A percentile compares a stretch with the other conserved stretches of the same genome.
phyloP scores from a whole-genome alignment of 2,329 filamentous ascomycete genomes.

The Calonectria ilicicola region DNA sequence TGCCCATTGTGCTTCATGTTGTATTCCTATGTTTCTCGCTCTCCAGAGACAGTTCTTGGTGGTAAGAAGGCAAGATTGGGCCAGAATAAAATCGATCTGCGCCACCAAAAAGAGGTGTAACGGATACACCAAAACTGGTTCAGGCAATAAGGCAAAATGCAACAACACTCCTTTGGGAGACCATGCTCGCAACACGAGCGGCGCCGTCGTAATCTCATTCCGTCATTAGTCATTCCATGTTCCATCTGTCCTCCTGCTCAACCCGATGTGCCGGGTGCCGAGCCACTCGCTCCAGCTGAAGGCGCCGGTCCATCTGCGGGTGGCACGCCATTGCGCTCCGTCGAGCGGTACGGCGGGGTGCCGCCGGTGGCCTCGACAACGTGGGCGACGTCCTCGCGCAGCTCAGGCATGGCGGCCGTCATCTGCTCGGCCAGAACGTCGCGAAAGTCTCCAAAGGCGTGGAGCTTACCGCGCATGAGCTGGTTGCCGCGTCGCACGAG shows the following conservation, averaged over 20 bases:
- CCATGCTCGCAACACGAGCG: slow-evolving; percentile 26
- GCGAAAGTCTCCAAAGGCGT: slow-evolving; percentile 70
- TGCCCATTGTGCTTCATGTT: not conserved
- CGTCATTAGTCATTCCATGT: not conserved
- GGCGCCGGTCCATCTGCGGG: not conserved
- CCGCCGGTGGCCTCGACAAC: slow-evolving; percentile 63
- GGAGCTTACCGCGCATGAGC: slow-evolving; percentile 73
- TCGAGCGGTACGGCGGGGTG: slow-evolving; percentile 25
- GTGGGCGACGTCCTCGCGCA: slow-evolving; percentile 63
- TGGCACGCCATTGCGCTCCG: slow-evolving; percentile 24
- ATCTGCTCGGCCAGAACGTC: slow-evolving; percentile 73
- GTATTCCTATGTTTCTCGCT: not conserved
- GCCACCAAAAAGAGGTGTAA: not conserved
- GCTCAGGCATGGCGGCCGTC: slow-evolving; percentile 68
- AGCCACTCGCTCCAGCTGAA: slow-evolving; percentile 4
- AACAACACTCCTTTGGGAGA: not conserved
- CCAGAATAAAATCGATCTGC: not conserved
- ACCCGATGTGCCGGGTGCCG: slow-evolving; percentile 20
- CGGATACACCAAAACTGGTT: not conserved
- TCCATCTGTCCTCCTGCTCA: not conserved
- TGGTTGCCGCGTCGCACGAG: slow-evolving; percentile 75
- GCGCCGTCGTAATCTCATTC: not conserved
- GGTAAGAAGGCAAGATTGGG: not conserved
- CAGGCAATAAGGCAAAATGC: not conserved
- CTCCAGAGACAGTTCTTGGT: not conserved